These are phyloP conservation scores for Xylariaceae sp. DNA, from an alignment of 2,329 filamentous ascomycete genomes.

Conservation along the genomic window DNA sequence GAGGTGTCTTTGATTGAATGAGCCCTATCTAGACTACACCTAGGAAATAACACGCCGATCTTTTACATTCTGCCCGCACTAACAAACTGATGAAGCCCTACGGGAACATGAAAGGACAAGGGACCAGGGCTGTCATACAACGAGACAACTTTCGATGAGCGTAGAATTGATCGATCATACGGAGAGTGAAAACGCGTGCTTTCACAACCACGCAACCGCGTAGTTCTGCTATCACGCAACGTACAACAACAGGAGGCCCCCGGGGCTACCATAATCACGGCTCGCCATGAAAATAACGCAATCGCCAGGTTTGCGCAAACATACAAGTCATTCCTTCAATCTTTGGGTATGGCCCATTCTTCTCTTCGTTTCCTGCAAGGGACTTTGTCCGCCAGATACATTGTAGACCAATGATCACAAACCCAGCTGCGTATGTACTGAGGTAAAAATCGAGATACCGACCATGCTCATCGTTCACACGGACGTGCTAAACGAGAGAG, in stretches of 20 bases:
- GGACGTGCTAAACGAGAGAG: constrained; percentile 21
- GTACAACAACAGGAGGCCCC: constrained; percentile 15
- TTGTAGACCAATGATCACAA: constrained; percentile 19
- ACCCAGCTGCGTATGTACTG: constrained; percentile 15
- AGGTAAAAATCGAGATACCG: constrained; percentile 22
- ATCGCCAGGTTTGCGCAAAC: constrained; percentile 17
- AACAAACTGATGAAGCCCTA: too few species aligned
- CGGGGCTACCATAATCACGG: constrained; percentile 14
- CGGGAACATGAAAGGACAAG: too few species aligned
- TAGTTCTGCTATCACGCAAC: constrained; percentile 17
- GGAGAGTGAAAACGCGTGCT: not conserved
- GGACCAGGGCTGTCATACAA: not conserved
- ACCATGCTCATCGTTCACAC: constrained; percentile 25
- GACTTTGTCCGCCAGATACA: constrained; percentile 22
- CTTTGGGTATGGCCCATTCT: constrained; percentile 16
- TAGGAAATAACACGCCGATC: too few species aligned
- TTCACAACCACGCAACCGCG: constrained; percentile 6
- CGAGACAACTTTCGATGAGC: not conserved
- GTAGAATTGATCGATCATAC: not conserved
- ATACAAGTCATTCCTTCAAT: constrained; percentile 14
- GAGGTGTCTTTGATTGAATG: too few species aligned
- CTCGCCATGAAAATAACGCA: constrained; percentile 18
- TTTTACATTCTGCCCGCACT: too few species aligned
- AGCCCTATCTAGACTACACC: too few species aligned
- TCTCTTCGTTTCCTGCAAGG: constrained; percentile 17